Base-by-base conservation (phyloP, 1,139 yeast species). In the Taiozyma sp. region DNA sequence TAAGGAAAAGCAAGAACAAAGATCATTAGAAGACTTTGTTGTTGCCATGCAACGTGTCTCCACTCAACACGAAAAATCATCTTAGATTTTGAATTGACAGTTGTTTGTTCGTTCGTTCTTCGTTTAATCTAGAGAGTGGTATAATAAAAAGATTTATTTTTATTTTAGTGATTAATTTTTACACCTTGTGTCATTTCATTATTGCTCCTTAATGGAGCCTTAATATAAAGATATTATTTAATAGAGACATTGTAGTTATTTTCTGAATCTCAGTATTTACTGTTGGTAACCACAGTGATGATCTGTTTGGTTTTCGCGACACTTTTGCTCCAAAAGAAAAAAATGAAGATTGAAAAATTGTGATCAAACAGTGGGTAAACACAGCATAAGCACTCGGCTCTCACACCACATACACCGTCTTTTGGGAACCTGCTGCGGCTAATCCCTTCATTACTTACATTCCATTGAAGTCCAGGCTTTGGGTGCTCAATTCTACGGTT, bases 1-100 rank as follows among this genome's bases (percentile, higher is more conserved):
- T 57, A 83, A 83, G 78, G 83, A 81, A 65, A 71, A 75, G 68
- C 74, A 69, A 53, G 62, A 59, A 55, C 78, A 85, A 73, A 87
- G 97, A 81, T 81, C 95, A 56, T 75, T 90, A 61, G 98, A 90
- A 80, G 97, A 90, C 76, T 90, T 90, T 82, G 81, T 90, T 73
- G 89, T 88, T 67, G 89, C 97, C 67, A 89, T 90, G 97, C 93
- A 88, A 81, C 87, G 97, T 82, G 97, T 90, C 62, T 90, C 97
- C 64, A 90, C 97, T 75, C 97, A 89, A 79, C 97, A 90, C 79
- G 97, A 90, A 81, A 77, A 79, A 70, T 73, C 69, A 56, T 55
- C 66, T 57, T 70, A 69, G 65, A 47, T 41, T 49, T 48, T 32
- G n/a, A 11, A 28, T 14, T 45, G 14, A n/a, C 9, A 7, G 19